Evolutionary conservation across 495 filamentous ascomycete genomes (phyloP).

Genomic region (Rostrohypoxylon terebratum): DNA sequence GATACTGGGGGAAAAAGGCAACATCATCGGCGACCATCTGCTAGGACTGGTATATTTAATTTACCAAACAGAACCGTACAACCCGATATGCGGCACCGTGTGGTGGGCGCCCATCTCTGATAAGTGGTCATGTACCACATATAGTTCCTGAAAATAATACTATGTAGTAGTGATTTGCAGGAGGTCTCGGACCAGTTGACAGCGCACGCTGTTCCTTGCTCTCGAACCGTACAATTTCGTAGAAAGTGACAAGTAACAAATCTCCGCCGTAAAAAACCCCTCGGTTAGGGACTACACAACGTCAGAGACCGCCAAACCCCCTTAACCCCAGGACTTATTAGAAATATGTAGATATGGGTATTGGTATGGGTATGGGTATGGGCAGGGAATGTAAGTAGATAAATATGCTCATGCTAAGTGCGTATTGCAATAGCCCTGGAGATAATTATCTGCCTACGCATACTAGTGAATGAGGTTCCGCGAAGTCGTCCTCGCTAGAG

Average conservation of each 20-base stretch:
- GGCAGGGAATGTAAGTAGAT: neutral
- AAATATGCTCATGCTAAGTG: neutral
- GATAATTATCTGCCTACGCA: neutral
- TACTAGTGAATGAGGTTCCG: neutral
- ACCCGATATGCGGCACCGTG: slow-evolving; percentile 36
- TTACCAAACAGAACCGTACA: slow-evolving; percentile 39
- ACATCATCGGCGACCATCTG: slow-evolving; percentile 37
- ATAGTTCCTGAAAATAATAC: slow-evolving; percentile 43
- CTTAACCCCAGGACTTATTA: slow-evolving; percentile 12
- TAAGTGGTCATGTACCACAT: slow-evolving; percentile 38
- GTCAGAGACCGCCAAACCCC: slow-evolving; percentile 15
- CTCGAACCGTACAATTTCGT: slow-evolving; percentile 38
- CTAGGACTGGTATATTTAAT: slow-evolving; percentile 20
- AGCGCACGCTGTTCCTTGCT: slow-evolving; percentile 27
- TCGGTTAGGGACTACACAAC: slow-evolving; percentile 31
- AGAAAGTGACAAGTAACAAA: slow-evolving; percentile 46
- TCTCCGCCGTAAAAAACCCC: slow-evolving; percentile 20
- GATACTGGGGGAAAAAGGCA: neutral
- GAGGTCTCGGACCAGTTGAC: slow-evolving; percentile 26
- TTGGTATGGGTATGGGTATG: slow-evolving; percentile 4
- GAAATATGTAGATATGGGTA: slow-evolving; percentile 3
- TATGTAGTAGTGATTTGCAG: slow-evolving; percentile 44
- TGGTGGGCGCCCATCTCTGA: slow-evolving; percentile 41
- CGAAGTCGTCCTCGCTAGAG: slow-evolving; percentile 10
- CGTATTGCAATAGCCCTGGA: neutral